Evolutionary conservation across 2,329 filamentous ascomycete species (phyloP).

Genomic region (Exophiala sp.): DNA sequence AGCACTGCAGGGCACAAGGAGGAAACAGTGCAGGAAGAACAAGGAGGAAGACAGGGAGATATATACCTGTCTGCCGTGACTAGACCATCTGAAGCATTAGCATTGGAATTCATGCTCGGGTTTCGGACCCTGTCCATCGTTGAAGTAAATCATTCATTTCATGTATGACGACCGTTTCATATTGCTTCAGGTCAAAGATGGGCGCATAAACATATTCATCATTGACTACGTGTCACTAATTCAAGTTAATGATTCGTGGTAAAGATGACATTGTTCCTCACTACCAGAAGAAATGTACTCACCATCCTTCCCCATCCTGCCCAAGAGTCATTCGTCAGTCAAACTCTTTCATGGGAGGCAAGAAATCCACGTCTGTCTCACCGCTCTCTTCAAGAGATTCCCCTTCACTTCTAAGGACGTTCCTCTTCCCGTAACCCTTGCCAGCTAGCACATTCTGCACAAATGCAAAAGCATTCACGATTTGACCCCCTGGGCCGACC

Average conservation of each 20-base stretch:
- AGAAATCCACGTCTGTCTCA: slow-evolving; percentile 6
- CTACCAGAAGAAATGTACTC: background rate
- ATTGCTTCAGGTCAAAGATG: background rate
- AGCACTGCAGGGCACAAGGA: background rate
- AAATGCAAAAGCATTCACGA: slow-evolving; percentile 17
- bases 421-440: slow-evolving; percentile 4
- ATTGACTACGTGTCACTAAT: background rate
- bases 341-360: slow-evolving; percentile 11
- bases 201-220: background rate
- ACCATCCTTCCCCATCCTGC: background rate
- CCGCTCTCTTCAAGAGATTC: background rate
- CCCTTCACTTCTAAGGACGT: background rate
- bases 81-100: background rate
- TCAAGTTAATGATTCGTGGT: background rate
- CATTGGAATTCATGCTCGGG: background rate
- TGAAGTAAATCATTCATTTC: background rate
- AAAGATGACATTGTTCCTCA: background rate
- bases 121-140: background rate
- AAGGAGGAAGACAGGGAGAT: background rate
- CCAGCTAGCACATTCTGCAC: slow-evolving; percentile 19
- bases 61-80: background rate
- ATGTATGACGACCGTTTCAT: background rate
- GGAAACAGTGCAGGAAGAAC: background rate
- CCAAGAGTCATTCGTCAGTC: background rate
- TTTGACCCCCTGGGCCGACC: slow-evolving; percentile 8